phyloP scores from a whole-genome alignment of 148 eudicot species.

The Rhododendron simsii region DNA sequence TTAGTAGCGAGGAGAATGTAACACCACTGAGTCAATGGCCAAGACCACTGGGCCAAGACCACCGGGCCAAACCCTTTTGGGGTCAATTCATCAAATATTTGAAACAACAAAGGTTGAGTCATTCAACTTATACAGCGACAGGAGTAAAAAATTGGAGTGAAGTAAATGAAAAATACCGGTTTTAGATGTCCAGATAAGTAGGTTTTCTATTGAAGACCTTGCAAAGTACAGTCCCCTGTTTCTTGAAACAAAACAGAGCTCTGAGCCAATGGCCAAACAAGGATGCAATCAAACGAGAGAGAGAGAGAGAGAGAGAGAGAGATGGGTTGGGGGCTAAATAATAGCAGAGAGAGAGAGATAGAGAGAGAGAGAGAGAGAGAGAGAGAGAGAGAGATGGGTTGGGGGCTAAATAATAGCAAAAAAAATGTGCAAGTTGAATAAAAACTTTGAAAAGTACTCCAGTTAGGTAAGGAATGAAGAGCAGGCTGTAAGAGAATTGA shows the following conservation, averaged over 20 bases:
- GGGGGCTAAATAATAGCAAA: background rate
- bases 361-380: slow-evolving; percentile 2
- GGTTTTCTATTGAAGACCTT: background rate
- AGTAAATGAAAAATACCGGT: background rate
- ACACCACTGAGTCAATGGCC: too few relatives aligned
- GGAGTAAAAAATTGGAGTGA: background rate
- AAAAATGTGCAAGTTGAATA: background rate
- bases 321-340: background rate
- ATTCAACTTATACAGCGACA: background rate
- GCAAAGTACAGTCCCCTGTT: background rate
- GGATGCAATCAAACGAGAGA: background rate
- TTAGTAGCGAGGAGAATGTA: background rate
- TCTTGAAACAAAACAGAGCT: background rate
- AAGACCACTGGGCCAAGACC: too few relatives aligned
- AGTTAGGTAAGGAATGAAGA: background rate
- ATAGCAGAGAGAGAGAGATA: background rate
- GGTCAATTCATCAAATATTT: background rate
- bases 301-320: background rate
- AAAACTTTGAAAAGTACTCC: background rate
- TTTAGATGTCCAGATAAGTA: background rate
- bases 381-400: background rate
- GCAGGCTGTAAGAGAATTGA: background rate
- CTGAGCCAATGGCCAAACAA: background rate
- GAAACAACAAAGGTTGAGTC: background rate
- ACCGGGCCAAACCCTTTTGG: background rate